Conservation (phyloP, 371 early-diverging fungal species). For the Mortierella sp. region DNA sequence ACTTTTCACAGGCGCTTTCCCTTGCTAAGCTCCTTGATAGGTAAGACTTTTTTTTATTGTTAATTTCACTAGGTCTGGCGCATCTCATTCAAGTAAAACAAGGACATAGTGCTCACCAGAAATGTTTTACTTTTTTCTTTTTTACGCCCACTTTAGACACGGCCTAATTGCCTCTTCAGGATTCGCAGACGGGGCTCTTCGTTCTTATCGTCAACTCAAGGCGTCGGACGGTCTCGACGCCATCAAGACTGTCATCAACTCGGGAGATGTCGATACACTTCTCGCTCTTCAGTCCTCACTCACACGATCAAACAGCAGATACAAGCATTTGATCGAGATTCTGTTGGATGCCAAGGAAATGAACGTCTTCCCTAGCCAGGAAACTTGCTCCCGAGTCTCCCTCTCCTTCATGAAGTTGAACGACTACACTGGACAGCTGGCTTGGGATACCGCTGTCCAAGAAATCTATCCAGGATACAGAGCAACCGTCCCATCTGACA, state of each 20-base stretch:
- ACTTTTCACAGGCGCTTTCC: conserved; percentile 50
- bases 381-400: conserved; percentile 43
- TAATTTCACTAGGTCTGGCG: not conserved
- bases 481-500: conserved; percentile 19
- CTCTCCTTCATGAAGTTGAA: conserved; percentile 35
- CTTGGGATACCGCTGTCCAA: conserved; percentile 56
- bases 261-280: conserved; percentile 37
- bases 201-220: conserved; percentile 44
- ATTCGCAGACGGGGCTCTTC: conserved; percentile 50
- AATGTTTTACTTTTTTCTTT: not conserved
- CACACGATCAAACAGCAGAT: conserved; percentile 31
- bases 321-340: conserved; percentile 55
- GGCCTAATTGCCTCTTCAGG: conserved; percentile 43
- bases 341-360: conserved; percentile 53
- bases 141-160: conserved; percentile 17
- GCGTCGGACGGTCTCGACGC: conserved; percentile 28
- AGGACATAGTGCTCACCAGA: no score
- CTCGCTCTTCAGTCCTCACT: conserved; percentile 47
- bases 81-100: no score
- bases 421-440: conserved; percentile 47
- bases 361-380: conserved; percentile 43
- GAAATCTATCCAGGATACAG: conserved; percentile 53
- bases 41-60: conserved; percentile 20
- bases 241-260: conserved; percentile 24
- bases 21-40: conserved; percentile 48